Evolutionary conservation across 129 eudicot species (phyloP).

Genomic region (Artemisia annua): DNA sequence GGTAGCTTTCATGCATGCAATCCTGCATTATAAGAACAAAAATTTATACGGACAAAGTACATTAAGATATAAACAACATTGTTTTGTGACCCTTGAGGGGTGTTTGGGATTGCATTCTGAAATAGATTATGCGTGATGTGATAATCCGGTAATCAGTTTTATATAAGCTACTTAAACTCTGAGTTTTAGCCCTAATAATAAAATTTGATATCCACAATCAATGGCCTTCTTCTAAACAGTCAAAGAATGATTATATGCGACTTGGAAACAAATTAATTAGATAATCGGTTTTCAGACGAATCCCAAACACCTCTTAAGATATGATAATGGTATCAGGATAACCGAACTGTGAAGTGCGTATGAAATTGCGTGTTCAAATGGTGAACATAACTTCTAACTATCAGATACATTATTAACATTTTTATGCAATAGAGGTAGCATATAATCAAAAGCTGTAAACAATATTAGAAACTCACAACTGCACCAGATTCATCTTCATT

Average conservation of each 20-base stretch:
- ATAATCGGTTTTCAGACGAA: slow-evolving; percentile 2
- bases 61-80: no score
- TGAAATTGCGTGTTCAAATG: background rate
- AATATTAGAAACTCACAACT: slow-evolving; percentile 51
- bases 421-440: background rate
- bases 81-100: no score
- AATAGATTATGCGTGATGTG: background rate
- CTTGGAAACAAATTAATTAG: background rate
- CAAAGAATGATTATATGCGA: no score
- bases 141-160: no score
- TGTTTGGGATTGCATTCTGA: background rate
- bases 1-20: slow-evolving; percentile 81
- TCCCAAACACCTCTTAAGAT: background rate
- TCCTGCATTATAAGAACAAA: slow-evolving; percentile 51
- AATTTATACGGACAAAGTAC: no score
- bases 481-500: slow-evolving; percentile 72
- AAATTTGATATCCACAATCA: no score
- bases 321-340: background rate
- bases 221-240: no score
- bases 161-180: no score
- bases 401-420: background rate
- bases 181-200: no score
- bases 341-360: no score
- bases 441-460: background rate
- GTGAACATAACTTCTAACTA: background rate